Percentiles rank a stretch among this genome's conserved stretches.
These are phyloP conservation scores for Alternaria burnsii DNA, from an alignment of 2,329 filamentous ascomycete genomes.

Conservation along the genomic window DNA sequence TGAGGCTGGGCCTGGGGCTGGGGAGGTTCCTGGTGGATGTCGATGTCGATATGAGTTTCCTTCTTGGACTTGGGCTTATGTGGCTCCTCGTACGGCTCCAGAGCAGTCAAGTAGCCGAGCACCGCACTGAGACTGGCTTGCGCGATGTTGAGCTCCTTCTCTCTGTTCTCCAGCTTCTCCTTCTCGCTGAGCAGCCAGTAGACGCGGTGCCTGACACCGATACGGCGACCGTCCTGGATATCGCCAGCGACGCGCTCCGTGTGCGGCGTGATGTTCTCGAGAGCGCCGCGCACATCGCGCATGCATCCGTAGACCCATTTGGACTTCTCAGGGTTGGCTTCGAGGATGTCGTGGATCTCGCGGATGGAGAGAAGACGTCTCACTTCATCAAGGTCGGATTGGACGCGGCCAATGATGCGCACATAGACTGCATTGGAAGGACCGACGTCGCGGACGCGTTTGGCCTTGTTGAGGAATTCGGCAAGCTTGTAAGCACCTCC, in stretches of 20 bases:
- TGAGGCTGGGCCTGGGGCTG: background rate
- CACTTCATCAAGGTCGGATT: constrained; percentile 50
- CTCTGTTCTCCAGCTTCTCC: constrained; percentile 50
- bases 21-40: constrained; percentile 33
- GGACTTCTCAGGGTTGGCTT: constrained; percentile 47
- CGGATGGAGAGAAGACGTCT: constrained; percentile 48
- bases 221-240: constrained; percentile 44
- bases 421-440: constrained; percentile 51
- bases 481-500: constrained; percentile 51
- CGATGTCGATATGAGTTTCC: constrained; percentile 44
- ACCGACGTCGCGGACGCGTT: constrained; percentile 48
- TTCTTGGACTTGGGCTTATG: constrained; percentile 33
- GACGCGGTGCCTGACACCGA: constrained; percentile 49
- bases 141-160: constrained; percentile 47
- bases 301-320: constrained; percentile 51
- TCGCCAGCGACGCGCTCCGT: constrained; percentile 49
- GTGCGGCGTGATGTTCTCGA: constrained; percentile 50
- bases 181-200: constrained; percentile 52
- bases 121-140: constrained; percentile 49
- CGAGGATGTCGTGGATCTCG: constrained; percentile 50
- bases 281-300: constrained; percentile 47
- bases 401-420: constrained; percentile 50
- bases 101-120: constrained; percentile 44
- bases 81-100: constrained; percentile 43
- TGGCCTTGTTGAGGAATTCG: constrained; percentile 49